Evolutionary conservation across 331 rosid genomes (phyloP).

Genomic region (Dryas integrifolia): DNA sequence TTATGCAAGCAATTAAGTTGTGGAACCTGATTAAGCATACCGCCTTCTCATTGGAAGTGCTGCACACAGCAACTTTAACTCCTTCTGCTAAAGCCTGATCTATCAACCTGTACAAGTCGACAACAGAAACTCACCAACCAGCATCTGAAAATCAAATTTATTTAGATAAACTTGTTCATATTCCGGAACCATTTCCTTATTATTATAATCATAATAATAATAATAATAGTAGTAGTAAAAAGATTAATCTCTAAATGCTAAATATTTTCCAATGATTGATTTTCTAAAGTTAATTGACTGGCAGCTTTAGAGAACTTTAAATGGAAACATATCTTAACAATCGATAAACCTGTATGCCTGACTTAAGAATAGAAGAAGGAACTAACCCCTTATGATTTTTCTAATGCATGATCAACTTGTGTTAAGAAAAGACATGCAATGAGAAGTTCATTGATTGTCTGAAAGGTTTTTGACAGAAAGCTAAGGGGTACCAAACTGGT

Average conservation of each 20-base stretch:
- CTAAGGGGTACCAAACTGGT: no score
- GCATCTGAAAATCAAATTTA: conserved; percentile 14
- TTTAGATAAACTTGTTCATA: neutral
- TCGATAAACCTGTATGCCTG: neutral
- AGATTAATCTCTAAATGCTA: neutral
- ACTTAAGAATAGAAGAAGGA: neutral
- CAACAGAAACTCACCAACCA: conserved; percentile 21
- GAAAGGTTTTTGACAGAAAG: no score
- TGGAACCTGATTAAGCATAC: conserved; percentile 65
- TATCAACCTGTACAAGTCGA: conserved; percentile 57
- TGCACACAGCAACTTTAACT: conserved; percentile 94
- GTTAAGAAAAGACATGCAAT: no score
- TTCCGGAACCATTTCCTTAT: neutral
- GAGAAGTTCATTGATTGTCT: no score
- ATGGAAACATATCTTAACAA: no score
- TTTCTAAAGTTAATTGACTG: neutral
- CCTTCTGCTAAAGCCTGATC: conserved; percentile 88
- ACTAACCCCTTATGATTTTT: neutral
- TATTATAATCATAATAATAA: neutral
- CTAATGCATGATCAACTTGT: neutral
- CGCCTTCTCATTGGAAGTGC: conserved; percentile 99
- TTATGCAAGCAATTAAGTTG: conserved; percentile 29
- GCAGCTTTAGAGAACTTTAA: no score
- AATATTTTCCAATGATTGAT: neutral
- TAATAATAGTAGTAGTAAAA: no score